Base-by-base conservation (phyloP, 805 yeast genomes). In the Blastobotrys chiropterorum region DNA sequence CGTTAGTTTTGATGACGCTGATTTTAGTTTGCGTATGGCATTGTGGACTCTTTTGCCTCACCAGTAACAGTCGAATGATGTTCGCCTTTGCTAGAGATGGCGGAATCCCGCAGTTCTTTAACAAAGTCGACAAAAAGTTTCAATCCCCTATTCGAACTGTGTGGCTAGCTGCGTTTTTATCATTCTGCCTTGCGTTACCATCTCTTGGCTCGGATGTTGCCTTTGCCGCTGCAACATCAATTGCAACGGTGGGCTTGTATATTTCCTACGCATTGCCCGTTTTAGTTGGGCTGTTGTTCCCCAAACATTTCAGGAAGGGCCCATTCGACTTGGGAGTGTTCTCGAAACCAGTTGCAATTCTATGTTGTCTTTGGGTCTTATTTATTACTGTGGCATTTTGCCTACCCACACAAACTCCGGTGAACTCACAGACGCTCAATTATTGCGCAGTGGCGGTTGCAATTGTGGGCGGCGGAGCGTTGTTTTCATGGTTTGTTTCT, bases 1-100 rank as follows among this genome's bases (percentile, higher is more conserved):
- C 63, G 44, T 38, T 56, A 38, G 59, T 39, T 2, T 46, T 48
- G 20, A 42, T 59, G 53, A 31, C 53, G 3, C 47, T 56, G 39
- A 51, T 59, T 30, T 15, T 54, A 16, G 43, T 58, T 6, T 58
- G 58, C 44, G 58, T 58, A 17, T 53, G 57, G 61, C 59, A 55
- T 45, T 54, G 58, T 44, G 59, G 59, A 3, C 48, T 56, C 40
- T 52, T 54, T 17, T 56, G 56, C 47, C 38, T 59, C 14, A 57
- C 65, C 50, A 55, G 55, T 63, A 75, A 46, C 75, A 78, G 85
- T 14, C 72, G 88, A 60, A 85, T 81, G 51, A 75, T 83, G 34
- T 83, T 71, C 59, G 87, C 89, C 1, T 82, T 84, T 65, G 82
- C 88, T 40, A 78, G 92, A 69, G 92, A 85, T 64, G 81, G 83